phyloP scores from a whole-genome alignment of 1,284 basidiomycete species.

The Laetiporus sulphureus region DNA sequence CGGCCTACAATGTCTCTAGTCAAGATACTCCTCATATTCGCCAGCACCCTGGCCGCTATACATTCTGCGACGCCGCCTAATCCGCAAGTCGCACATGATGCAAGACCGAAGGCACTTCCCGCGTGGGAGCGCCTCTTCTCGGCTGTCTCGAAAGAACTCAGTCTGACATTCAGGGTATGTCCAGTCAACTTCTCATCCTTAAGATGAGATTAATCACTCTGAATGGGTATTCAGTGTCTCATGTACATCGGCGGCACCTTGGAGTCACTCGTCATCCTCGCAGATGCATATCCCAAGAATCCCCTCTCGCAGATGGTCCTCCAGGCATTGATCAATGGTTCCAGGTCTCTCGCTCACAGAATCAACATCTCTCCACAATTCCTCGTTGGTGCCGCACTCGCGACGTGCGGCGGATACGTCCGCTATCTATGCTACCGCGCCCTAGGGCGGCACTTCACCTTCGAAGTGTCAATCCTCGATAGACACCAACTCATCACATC shows the following conservation, averaged over 20 bases:
- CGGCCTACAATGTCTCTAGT: too few species aligned
- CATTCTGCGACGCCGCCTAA: too few species aligned
- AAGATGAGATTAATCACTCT: too few species aligned
- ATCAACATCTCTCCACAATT: neutral
- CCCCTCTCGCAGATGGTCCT: neutral
- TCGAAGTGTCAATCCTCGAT: constrained; percentile 9
- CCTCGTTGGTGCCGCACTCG: constrained; percentile 6
- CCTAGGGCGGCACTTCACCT: constrained; percentile 14
- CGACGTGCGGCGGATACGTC: constrained; percentile 3
- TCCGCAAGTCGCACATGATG: too few species aligned
- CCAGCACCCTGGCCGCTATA: too few species aligned
- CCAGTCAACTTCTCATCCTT: too few species aligned
- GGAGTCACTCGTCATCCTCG: constrained; percentile 4
- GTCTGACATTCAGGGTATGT: too few species aligned
- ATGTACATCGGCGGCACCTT: neutral
- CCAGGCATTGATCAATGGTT: neutral
- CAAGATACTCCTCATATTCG: too few species aligned
- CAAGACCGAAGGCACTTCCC: too few species aligned
- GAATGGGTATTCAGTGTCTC: neutral
- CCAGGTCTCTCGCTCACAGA: neutral
- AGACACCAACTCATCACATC: constrained; percentile 10
- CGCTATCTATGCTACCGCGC: constrained; percentile 9
- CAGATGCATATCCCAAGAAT: neutral
- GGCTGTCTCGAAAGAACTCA: too few species aligned
- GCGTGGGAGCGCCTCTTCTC: too few species aligned